Evolutionary conservation across 345 rosid genomes (phyloP), one percentile per base, ranked within the genome.

Genomic region (Eutrema yunnanense): DNA sequence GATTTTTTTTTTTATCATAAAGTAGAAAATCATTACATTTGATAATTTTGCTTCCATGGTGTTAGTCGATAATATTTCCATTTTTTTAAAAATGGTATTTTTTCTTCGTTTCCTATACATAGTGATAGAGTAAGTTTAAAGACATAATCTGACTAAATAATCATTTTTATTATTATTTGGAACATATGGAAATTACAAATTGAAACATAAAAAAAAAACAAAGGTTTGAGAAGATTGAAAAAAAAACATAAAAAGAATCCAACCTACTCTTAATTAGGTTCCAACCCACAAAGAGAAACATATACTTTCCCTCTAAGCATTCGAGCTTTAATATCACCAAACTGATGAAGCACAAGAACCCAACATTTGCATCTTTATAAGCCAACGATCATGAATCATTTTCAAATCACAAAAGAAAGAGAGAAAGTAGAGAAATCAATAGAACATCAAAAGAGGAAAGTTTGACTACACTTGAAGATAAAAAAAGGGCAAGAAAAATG

Each of bases 361-460:
- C 73, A 54, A 75, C 79, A 75, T 69, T 48, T 74, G 41, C 73
- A 50, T 69, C 71, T 75, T 62, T 75, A 75, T 69, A 75, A 75
- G 29, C 51, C 65, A 75, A 62, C 27, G 50, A 68, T 68, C 79
- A 75, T 46, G 51, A 61, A 75, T 68, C 74, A 61, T 69, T 75
- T 46, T 69, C 65, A 54, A 52, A 62, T 62, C 79, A 75, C 69
- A 61, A 61, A 67, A 34, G 13, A 52, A n/a, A 42, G 46, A 56
- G 42, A 57, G 36, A 65, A 49, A 56, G 72, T 57, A 7, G 46
- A 60, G 19, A 61, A 33, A 67, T 52, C 68, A 50, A 6, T 26
- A 51, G 19, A 57, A 40, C 37, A 64, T 37, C 65, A 19, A 44
- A 42, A 63, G 56, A 72, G 13, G 8, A 47, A 65, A 37, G 16